Base-by-base conservation (phyloP, 129 eudicot genomes). In the Helianthus annuus region DNA sequence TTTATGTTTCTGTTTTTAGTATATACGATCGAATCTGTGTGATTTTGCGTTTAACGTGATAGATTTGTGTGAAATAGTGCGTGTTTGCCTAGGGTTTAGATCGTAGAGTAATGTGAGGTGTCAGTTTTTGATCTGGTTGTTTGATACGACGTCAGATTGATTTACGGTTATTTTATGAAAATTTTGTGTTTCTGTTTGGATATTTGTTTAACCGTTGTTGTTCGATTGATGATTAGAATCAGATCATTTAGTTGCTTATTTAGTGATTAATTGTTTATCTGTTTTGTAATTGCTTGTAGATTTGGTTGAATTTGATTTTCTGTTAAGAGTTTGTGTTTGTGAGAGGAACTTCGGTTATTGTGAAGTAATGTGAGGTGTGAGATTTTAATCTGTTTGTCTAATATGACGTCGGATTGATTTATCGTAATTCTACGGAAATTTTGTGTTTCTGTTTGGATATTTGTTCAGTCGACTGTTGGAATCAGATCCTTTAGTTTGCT, bases 241-340 rank as follows among this genome's bases (percentile, higher is more conserved):
- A 45, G 24, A 14, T 15, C 19, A n/a, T 45, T 22, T 36, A 4
- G 17, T 51, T 46, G 59, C 48, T 66, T 56, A 10, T 8, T n/a
- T 66, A 42, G 58, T 40, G 7, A 6, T 8, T 8, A 4, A 40
- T 40, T 65, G 42, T 64, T 8, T 3, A 19, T 36, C 22, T 74
- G 42, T 48, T 76, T 60, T 29, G 62, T 5, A 62, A 12, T 42
- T 77, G 38, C 27, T 51, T 69, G 12, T 13, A 60, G 22, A 22
- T 39, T 57, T 40, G 12, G 22, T 54, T 66, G 70, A 60, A 49
- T 77, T 70, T 7, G 81, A 77, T 69, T 62, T 69, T 70, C 66
- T 69, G 70, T 77, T 52, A 63, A 40, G 57, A 39, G 40, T 27
- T 68, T 24, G 60, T 46, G 42, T 76, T 66, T 48, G 24, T 22